Evolutionary conservation across 2,329 filamentous ascomycete species (phyloP).

Genomic region (Penicillium hordei): DNA sequence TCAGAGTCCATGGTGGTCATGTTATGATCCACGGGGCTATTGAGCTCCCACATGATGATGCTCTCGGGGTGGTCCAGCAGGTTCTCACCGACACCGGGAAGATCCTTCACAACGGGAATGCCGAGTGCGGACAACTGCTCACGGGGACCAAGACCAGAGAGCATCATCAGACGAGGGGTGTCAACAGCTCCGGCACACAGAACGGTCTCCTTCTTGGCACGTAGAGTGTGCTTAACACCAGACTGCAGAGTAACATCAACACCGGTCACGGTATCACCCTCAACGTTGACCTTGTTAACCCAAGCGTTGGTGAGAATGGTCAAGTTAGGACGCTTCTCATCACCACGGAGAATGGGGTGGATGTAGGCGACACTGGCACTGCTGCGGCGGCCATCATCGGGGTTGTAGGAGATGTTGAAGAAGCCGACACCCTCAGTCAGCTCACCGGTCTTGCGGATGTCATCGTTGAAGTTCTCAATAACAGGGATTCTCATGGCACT

Average conservation of each 20-base stretch:
- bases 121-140: slow-evolving; percentile 53
- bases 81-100: slow-evolving; percentile 65
- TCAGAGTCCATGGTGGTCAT: slow-evolving; percentile 92
- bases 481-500: slow-evolving; percentile 76
- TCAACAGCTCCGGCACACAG: slow-evolving; percentile 78
- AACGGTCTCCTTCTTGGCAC: slow-evolving; percentile 72
- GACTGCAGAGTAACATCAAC: slow-evolving; percentile 67
- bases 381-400: slow-evolving; percentile 78
- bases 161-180: slow-evolving; percentile 67
- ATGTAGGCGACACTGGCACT: slow-evolving; percentile 90
- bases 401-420: slow-evolving; percentile 89
- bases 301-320: slow-evolving; percentile 84
- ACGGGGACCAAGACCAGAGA: slow-evolving; percentile 55
- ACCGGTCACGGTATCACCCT: slow-evolving; percentile 68
- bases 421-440: slow-evolving; percentile 79
- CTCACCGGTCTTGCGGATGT: slow-evolving; percentile 71
- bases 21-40: slow-evolving; percentile 71
- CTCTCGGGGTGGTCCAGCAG: slow-evolving; percentile 64
- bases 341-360: slow-evolving; percentile 81
- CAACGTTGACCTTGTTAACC: slow-evolving; percentile 77
- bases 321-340: slow-evolving; percentile 79
- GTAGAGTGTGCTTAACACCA: slow-evolving; percentile 56
- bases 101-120: slow-evolving; percentile 59
- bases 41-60: slow-evolving; percentile 76
- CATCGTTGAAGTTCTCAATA: slow-evolving; percentile 80